These are phyloP conservation scores for Tetraselmis chui DNA, from an alignment of 139 green algal genomes.

Conservation along the genomic window DNA sequence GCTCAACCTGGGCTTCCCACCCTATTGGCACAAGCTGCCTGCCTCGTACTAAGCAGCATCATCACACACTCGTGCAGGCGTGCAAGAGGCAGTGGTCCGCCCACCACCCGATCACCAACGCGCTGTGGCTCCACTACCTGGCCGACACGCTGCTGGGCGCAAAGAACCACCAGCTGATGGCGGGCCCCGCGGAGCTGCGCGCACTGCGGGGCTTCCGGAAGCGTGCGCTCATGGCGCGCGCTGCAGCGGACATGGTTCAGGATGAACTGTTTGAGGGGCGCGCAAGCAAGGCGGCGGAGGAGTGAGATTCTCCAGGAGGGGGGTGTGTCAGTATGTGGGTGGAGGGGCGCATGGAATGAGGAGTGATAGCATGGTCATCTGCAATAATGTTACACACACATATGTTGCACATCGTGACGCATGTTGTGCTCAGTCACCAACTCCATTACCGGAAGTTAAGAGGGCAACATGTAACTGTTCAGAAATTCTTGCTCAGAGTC, in stretches of 20 bases:
- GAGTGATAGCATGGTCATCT: too few relatives aligned
- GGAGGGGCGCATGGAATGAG: too few relatives aligned
- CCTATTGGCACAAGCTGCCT: too few relatives aligned
- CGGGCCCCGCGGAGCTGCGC: not conserved
- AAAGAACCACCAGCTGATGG: constrained; percentile 32
- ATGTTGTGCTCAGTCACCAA: too few relatives aligned
- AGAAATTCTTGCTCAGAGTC: not conserved
- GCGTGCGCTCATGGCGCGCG: not conserved
- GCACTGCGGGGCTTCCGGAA: not conserved
- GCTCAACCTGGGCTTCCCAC: not conserved
- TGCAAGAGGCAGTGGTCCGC: constrained; percentile 45
- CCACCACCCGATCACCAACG: constrained; percentile 74
- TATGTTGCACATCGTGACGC: too few relatives aligned
- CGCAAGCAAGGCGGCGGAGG: not conserved
- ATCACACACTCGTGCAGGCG: not conserved
- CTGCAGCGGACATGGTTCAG: not conserved
- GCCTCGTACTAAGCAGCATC: too few relatives aligned
- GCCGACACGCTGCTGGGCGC: constrained; percentile 64
- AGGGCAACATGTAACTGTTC: too few relatives aligned
- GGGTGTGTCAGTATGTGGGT: too few relatives aligned
- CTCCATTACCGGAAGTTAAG: too few relatives aligned
- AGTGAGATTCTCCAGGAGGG: too few relatives aligned
- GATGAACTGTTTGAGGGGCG: not conserved
- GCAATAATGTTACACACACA: too few relatives aligned
- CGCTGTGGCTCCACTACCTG: constrained; percentile 89